A percentile compares a stretch with the other conserved stretches of the same genome.
Conservation (phyloP, 345 rosid species). For the Crucihimalaya himalaica region DNA sequence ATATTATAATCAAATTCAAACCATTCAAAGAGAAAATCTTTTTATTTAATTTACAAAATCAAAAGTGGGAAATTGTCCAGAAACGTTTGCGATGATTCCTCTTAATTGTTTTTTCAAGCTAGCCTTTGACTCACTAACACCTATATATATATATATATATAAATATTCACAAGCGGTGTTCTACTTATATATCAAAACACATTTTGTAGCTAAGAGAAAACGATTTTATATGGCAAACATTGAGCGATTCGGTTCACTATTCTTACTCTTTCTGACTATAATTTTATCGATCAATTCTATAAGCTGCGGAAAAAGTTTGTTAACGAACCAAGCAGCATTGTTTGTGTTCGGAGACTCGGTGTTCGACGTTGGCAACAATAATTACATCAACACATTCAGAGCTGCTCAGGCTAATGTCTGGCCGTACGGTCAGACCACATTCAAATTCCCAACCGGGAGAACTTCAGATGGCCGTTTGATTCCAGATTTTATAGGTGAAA, state of each 20-base stretch:
- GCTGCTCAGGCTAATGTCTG: constrained; percentile 37
- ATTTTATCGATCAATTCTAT: neutral
- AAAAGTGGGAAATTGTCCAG: neutral
- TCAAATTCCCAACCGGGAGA: constrained; percentile 49
- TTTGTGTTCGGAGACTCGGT: constrained; percentile 54
- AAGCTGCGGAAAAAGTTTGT: constrained; percentile 7
- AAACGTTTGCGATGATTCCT: neutral
- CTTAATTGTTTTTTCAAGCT: constrained; percentile 1
- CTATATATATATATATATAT: no score
- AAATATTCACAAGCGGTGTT: neutral
- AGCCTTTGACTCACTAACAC: neutral
- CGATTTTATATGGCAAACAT: constrained; percentile 18
- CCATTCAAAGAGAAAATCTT: constrained; percentile 5
- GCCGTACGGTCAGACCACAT: constrained; percentile 52
- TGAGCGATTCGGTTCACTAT: neutral
- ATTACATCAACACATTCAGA: constrained; percentile 39
- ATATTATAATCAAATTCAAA: neutral
- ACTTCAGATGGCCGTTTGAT: constrained; percentile 47
- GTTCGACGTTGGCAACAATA: constrained; percentile 53
- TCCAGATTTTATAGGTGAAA: constrained; percentile 49
- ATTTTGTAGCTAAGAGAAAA: neutral
- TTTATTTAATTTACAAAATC: constrained; percentile 16
- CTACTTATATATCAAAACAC: constrained; percentile 2
- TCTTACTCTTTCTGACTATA: constrained; percentile 16
- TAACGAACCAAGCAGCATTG: constrained; percentile 40